Evolutionary conservation across 2,329 filamentous ascomycete species (phyloP).

Genomic region (Macrophomina phaseolina): DNA sequence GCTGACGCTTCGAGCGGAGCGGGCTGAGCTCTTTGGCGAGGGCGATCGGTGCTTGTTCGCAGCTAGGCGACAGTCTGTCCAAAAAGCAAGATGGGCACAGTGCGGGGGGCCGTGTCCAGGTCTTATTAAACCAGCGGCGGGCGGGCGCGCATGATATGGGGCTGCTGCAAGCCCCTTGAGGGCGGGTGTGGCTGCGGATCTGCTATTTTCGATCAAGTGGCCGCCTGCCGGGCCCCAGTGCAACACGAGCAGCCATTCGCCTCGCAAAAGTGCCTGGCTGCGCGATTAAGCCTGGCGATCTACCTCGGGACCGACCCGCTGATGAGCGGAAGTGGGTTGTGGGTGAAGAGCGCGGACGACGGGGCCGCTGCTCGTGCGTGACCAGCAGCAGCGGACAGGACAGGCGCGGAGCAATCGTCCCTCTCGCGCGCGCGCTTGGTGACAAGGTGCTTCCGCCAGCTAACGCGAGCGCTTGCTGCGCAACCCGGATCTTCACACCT

Average conservation of each 20-base stretch:
- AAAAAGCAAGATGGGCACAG: neutral
- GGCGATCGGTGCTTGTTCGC: neutral
- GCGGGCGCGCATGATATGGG: slow-evolving; percentile 15
- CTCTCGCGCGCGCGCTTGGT: neutral
- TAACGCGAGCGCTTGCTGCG: neutral
- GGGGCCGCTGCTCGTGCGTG: neutral
- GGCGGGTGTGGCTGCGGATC: slow-evolving; percentile 26
- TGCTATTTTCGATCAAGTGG: slow-evolving; percentile 26
- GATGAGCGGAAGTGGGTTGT: neutral
- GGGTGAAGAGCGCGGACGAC: neutral
- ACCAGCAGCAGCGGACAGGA: neutral
- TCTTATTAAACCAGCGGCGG: slow-evolving; percentile 19
- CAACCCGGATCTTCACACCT: neutral
- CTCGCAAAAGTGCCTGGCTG: neutral
- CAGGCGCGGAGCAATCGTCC: neutral
- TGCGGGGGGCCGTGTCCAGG: slow-evolving; percentile 2
- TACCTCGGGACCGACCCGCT: slow-evolving; percentile 7
- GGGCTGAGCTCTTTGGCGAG: neutral
- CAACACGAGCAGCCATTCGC: slow-evolving; percentile 14
- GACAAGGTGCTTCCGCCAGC: slow-evolving; percentile 10
- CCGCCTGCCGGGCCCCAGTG: neutral
- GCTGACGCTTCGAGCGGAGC: neutral
- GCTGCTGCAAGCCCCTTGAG: slow-evolving; percentile 16
- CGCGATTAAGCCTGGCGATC: slow-evolving; percentile 9
- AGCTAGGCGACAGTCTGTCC: neutral